Evolutionary conservation across 257 asterid species (phyloP).

Genomic region (Verbascum thapsus): DNA sequence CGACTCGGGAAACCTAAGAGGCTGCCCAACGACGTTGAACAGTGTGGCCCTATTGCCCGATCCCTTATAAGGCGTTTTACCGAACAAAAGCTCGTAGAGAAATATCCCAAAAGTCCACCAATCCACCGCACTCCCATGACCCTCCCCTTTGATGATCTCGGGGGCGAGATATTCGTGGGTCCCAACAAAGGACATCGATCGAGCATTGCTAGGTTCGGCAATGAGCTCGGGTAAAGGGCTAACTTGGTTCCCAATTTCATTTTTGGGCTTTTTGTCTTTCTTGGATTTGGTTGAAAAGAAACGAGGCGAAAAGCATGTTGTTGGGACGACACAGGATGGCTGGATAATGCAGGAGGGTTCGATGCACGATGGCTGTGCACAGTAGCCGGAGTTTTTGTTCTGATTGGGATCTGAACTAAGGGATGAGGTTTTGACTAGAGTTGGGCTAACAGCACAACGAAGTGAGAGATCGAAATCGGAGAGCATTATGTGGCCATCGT

Average conservation of each 20-base stretch:
- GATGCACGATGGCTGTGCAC: constrained; percentile 59
- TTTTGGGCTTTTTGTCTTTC: constrained; percentile 47
- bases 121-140: constrained; percentile 72
- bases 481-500: constrained; percentile 70
- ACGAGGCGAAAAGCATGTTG: constrained; percentile 53
- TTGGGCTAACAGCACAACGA: constrained; percentile 63
- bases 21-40: constrained; percentile 66
- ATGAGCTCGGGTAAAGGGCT: constrained; percentile 57
- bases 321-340: constrained; percentile 52
- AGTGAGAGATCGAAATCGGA: constrained; percentile 69
- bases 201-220: constrained; percentile 64
- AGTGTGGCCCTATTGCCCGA: constrained; percentile 59
- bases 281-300: constrained; percentile 54
- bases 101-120: constrained; percentile 76
- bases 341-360: constrained; percentile 48
- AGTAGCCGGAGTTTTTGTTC: constrained; percentile 35
- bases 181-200: constrained; percentile 68
- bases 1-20: constrained; percentile 57
- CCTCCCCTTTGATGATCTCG: constrained; percentile 63
- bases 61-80: constrained; percentile 63
- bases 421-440: constrained; percentile 49
- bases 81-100: constrained; percentile 54
- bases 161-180: constrained; percentile 65
- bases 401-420: constrained; percentile 33
- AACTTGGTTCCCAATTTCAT: constrained; percentile 49